phyloP scores from a whole-genome alignment of 106 monocot species.

The Dioscorea zingiberensis region DNA sequence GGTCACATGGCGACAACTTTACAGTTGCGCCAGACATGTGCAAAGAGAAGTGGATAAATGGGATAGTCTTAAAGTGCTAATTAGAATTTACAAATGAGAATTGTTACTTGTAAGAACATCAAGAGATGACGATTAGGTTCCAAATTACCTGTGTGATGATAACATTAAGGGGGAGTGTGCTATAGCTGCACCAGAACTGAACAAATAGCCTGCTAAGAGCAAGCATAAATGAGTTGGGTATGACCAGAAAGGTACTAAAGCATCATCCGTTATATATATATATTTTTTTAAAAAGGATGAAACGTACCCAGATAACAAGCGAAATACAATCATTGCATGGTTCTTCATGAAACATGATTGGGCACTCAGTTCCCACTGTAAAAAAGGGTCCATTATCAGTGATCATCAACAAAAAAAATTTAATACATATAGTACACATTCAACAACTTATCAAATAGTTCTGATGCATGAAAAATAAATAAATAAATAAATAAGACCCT shows the following conservation, averaged over 20 bases:
- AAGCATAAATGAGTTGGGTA: neutral
- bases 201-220: slow-evolving; percentile 58
- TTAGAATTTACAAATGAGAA: neutral
- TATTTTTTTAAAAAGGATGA: neutral
- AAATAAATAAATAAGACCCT: neutral
- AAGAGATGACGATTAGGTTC: neutral
- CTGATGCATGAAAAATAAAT: neutral
- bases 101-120: too few species aligned
- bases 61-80: neutral
- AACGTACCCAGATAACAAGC: slow-evolving; percentile 69
- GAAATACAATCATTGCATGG: slow-evolving; percentile 43
- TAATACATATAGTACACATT: neutral
- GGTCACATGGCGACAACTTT: too few species aligned
- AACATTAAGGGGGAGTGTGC: slow-evolving; percentile 83
- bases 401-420: too few species aligned
- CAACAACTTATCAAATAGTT: neutral
- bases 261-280: neutral
- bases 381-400: neutral
- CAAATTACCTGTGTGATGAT: slow-evolving; percentile 66
- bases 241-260: neutral
- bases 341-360: slow-evolving; percentile 84
- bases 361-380: slow-evolving; percentile 54
- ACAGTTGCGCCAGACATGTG: neutral
- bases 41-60: neutral
- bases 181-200: slow-evolving; percentile 94